Percentiles rank a stretch among this genome's conserved stretches.
Conservation (phyloP, 495 filamentous ascomycete genomes). For the Talaromyces stipitatus region DNA sequence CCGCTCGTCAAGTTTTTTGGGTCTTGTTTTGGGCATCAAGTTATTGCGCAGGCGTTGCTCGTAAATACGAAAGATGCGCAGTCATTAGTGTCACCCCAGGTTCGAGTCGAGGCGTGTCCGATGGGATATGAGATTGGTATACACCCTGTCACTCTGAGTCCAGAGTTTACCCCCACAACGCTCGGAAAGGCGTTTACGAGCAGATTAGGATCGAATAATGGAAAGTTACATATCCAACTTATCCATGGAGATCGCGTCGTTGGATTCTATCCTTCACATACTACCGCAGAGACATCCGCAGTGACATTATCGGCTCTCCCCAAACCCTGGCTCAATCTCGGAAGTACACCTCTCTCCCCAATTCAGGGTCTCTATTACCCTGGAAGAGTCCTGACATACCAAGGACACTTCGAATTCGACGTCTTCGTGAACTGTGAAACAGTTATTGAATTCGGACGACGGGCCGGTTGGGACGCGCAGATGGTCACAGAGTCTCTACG, state of each 20-base stretch:
- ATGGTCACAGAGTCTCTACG: conserved; percentile 14
- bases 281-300: background rate
- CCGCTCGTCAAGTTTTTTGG: conserved; percentile 40
- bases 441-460: conserved; percentile 23
- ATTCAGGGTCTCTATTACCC: conserved; percentile 35
- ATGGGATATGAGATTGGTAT: conserved; percentile 35
- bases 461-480: conserved; percentile 17
- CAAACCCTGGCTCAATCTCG: conserved; percentile 27
- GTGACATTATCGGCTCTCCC: conserved; percentile 6
- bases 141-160: conserved; percentile 20
- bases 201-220: no score
- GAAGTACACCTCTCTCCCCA: conserved; percentile 21
- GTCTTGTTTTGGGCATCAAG: conserved; percentile 43
- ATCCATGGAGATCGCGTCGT: conserved; percentile 28
- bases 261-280: conserved; percentile 9
- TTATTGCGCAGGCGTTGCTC: conserved; percentile 35
- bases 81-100: background rate
- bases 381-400: conserved; percentile 28
- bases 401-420: conserved; percentile 40
- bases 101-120: conserved; percentile 7
- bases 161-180: conserved; percentile 15
- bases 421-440: conserved; percentile 27
- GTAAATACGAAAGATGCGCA: background rate
- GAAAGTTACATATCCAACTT: conserved; percentile 20
- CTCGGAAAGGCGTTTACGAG: background rate